phyloP scores from a whole-genome alignment of 1,284 basidiomycete genomes.

The Ceratobasidium sp. region DNA sequence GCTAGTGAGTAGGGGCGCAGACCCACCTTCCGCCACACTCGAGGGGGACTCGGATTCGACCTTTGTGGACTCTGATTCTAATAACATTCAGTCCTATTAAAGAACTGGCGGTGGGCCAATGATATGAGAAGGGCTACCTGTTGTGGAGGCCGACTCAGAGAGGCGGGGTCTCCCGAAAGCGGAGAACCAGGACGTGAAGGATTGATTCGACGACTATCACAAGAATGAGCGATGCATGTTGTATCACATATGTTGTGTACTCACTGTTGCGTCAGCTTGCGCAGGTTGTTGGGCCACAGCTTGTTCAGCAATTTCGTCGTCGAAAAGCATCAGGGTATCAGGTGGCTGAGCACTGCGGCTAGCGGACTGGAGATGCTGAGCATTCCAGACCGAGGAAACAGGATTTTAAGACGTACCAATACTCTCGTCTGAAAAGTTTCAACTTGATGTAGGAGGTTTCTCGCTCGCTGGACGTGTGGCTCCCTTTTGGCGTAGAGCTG shows the following conservation, averaged over 20 bases:
- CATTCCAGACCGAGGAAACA: neutral
- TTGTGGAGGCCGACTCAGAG: neutral
- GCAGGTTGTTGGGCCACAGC: no score
- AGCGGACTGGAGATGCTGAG: neutral
- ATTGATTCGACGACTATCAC: neutral
- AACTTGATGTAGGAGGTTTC: neutral
- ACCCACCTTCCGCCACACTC: no score
- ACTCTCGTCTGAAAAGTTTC: conserved; percentile 12
- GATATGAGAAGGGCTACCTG: neutral
- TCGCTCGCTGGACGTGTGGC: neutral
- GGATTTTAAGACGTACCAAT: neutral
- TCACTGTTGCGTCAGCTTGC: neutral
- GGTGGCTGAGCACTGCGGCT: neutral
- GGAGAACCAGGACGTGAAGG: conserved; percentile 19
- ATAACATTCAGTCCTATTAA: no score
- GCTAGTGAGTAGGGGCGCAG: neutral
- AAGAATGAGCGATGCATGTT: neutral
- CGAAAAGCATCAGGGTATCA: neutral
- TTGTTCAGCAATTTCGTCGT: neutral
- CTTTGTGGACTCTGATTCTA: neutral
- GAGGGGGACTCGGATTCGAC: neutral
- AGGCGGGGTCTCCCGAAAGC: conserved; percentile 7
- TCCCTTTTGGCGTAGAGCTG: conserved; percentile 9
- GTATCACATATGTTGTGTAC: neutral
- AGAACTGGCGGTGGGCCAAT: neutral